phyloP scores from a whole-genome alignment of 1,284 basidiomycete species.

The Trametes hirsuta region DNA sequence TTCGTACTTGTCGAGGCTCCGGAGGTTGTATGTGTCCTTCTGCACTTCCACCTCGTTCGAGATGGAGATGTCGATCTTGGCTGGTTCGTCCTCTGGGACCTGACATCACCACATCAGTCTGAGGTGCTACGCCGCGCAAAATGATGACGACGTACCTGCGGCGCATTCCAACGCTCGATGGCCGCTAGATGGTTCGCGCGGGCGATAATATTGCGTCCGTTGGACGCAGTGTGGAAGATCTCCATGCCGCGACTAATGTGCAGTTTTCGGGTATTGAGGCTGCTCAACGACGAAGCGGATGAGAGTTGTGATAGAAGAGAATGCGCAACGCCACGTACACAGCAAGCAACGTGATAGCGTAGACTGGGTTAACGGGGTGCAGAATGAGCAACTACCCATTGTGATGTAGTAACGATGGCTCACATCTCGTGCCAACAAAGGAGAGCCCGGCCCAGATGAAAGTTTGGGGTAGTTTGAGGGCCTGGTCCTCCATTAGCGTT shows the following conservation, averaged over 20 bases:
- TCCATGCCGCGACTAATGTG: conserved; percentile 3
- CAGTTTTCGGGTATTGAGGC: conserved; percentile 7
- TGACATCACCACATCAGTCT: too few species aligned
- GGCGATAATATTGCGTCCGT: conserved; percentile 2
- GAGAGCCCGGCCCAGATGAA: too few species aligned
- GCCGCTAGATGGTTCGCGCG: conserved; percentile 7
- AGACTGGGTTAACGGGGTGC: too few species aligned
- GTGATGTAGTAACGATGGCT: too few species aligned
- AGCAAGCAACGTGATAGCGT: not conserved
- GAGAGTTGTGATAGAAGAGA: too few species aligned
- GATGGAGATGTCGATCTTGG: conserved; percentile 5
- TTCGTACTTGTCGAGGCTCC: too few species aligned
- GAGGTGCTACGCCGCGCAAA: too few species aligned
- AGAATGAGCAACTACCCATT: not conserved
- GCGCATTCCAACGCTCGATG: conserved; percentile 8
- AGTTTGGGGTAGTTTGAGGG: too few species aligned
- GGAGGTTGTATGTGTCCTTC: not conserved
- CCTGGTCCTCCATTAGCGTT: too few species aligned
- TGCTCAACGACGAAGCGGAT: not conserved
- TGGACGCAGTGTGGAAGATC: not conserved
- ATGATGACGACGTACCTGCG: too few species aligned
- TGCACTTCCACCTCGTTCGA: not conserved
- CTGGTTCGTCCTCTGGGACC: not conserved
- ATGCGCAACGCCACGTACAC: not conserved
- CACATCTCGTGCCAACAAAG: not conserved